phyloP scores from a whole-genome alignment of 164 flowering plant species.

The Hamamelis virginiana region DNA sequence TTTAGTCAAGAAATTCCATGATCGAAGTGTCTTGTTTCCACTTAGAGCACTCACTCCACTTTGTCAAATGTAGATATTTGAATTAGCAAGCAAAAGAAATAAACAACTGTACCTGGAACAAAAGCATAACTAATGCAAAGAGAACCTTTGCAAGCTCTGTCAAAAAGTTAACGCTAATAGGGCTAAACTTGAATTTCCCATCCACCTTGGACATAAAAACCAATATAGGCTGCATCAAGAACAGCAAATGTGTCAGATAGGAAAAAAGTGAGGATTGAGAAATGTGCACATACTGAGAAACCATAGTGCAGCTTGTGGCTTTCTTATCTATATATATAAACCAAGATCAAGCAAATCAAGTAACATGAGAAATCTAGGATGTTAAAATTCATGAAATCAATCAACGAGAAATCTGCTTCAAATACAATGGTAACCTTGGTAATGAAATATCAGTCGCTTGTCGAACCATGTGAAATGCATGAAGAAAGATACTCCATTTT shows the following conservation, averaged over 20 bases:
- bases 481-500: background rate
- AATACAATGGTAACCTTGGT: background rate
- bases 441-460: background rate
- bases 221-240: conserved; percentile 70
- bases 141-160: conserved; percentile 83
- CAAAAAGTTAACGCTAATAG: conserved; percentile 93
- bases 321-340: background rate
- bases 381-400: background rate
- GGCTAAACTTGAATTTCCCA: conserved; percentile 92
- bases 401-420: background rate
- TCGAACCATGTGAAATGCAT: background rate
- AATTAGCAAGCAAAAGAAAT: background rate
- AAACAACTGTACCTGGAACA: conserved; percentile 61
- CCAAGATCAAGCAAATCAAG: background rate
- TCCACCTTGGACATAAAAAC: conserved; percentile 98
- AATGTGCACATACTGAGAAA: background rate
- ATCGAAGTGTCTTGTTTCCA: background rate
- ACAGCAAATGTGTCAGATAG: conserved; percentile 15
- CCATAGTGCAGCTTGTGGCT: no score
- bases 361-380: background rate
- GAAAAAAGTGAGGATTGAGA: background rate
- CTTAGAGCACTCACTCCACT: background rate
- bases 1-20: background rate
- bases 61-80: background rate
- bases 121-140: conserved; percentile 91